These are phyloP conservation scores for Plectosphaerella sp. DNA, from an alignment of 2,329 filamentous ascomycete genomes.

Conservation along the genomic window DNA sequence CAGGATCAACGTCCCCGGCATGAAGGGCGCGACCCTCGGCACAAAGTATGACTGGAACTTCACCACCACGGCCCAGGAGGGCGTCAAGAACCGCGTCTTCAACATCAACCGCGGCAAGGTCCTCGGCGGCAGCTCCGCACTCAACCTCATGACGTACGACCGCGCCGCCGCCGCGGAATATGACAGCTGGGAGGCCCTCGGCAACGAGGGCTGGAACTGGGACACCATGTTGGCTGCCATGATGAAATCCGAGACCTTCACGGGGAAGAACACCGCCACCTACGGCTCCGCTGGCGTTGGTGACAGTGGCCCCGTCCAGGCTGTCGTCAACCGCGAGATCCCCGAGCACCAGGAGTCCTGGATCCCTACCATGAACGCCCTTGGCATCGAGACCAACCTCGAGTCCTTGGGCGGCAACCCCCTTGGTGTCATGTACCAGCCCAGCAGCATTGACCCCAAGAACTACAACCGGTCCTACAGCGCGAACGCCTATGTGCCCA, in stretches of 20 bases:
- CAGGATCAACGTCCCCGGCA: slow-evolving; percentile 20
- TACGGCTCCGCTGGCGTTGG: slow-evolving; percentile 15
- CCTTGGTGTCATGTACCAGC: slow-evolving; percentile 44
- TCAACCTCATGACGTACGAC: slow-evolving; percentile 37
- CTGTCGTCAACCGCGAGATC: slow-evolving; percentile 32
- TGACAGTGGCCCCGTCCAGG: slow-evolving; percentile 17
- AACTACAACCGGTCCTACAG: slow-evolving; percentile 45
- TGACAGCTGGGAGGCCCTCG: slow-evolving; percentile 27
- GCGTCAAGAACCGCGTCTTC: slow-evolving; percentile 31
- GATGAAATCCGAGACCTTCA: slow-evolving; percentile 22
- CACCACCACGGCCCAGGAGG: slow-evolving; percentile 30
- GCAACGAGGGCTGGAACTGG: slow-evolving; percentile 31
- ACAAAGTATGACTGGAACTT: slow-evolving; percentile 32
- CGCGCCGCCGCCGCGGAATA: slow-evolving; percentile 23
- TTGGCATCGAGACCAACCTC: slow-evolving; percentile 35
- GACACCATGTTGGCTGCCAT: slow-evolving; percentile 26
- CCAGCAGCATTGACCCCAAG: slow-evolving; percentile 41
- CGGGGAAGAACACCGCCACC: slow-evolving; percentile 12
- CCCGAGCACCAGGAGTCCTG: slow-evolving; percentile 36
- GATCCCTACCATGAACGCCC: slow-evolving; percentile 37
- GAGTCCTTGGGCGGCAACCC: slow-evolving; percentile 44
- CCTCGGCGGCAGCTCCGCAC: slow-evolving; percentile 37
- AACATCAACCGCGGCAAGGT: slow-evolving; percentile 36
- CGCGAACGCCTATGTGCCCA: slow-evolving; percentile 34
- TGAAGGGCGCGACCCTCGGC: slow-evolving; percentile 17